Percentiles rank a stretch among this genome's conserved stretches.
phyloP scores from a whole-genome alignment of 768 basidiomycete species.

The Arthromyces matolae region DNA sequence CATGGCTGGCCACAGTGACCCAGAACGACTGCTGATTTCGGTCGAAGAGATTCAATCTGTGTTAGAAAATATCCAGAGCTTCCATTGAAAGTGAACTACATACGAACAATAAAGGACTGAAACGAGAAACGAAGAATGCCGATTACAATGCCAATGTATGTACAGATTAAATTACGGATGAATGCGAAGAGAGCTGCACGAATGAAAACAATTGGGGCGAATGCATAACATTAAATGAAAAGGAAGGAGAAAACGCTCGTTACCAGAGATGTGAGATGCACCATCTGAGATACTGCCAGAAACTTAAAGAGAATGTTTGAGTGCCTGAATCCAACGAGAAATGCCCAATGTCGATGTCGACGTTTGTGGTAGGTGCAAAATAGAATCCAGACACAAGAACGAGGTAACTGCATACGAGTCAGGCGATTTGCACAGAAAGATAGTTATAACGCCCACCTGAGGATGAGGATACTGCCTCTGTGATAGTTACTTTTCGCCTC shows the following conservation, averaged over 20 bases:
- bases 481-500: slow-evolving; percentile 99
- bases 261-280: slow-evolving; percentile 30
- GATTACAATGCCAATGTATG: slow-evolving; percentile 16
- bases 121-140: slow-evolving; percentile 3
- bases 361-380: slow-evolving; percentile 64
- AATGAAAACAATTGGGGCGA: background rate
- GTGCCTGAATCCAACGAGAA: slow-evolving; percentile 10
- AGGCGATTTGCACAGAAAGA: slow-evolving; percentile 8
- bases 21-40: slow-evolving; percentile 51
- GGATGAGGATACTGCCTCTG: slow-evolving; percentile 90
- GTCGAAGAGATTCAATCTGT: slow-evolving; percentile 40
- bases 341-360: slow-evolving; percentile 36
- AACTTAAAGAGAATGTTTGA: slow-evolving; percentile 34
- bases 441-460: slow-evolving; percentile 53
- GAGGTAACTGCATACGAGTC: slow-evolving; percentile 76
- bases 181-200: background rate
- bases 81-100: slow-evolving; percentile 59
- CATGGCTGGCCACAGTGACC: slow-evolving; percentile 52
- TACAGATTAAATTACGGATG: slow-evolving; percentile 15
- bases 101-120: too few relatives aligned
- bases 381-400: slow-evolving; percentile 91
- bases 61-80: slow-evolving; percentile 49
- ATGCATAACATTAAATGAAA: background rate
- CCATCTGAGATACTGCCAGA: slow-evolving; percentile 39
- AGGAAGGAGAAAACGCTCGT: slow-evolving; percentile 6